Percentiles rank a stretch among this genome's conserved stretches.
phyloP scores from a whole-genome alignment of 2,329 filamentous ascomycete species.

The Penicillium sp. region DNA sequence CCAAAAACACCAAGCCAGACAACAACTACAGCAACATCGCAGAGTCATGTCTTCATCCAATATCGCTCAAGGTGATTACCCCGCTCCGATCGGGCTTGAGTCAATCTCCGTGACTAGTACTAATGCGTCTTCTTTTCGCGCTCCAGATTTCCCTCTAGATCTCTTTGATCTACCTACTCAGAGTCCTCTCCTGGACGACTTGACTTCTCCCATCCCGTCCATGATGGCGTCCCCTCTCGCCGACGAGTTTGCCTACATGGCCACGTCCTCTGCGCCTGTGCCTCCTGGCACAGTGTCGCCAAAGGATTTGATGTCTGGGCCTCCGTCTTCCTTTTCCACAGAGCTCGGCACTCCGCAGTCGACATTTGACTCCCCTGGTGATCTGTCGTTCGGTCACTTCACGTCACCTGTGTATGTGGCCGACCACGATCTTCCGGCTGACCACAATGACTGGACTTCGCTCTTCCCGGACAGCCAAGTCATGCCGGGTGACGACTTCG shows the following conservation, averaged over 20 bases:
- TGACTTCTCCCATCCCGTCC: slow-evolving; percentile 22
- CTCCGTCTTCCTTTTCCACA: slow-evolving; percentile 77
- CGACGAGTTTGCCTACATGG: slow-evolving; percentile 32
- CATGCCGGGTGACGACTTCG: slow-evolving; percentile 26
- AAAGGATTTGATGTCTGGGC: slow-evolving; percentile 75
- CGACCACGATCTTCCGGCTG: slow-evolving; percentile 52
- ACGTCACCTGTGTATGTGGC: slow-evolving; percentile 72
- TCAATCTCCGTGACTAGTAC: slow-evolving; percentile 1
- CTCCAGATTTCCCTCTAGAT: slow-evolving; percentile 13
- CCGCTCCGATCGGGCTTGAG: slow-evolving; percentile 26
- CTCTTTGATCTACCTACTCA: slow-evolving; percentile 12
- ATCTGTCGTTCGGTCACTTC: slow-evolving; percentile 61
- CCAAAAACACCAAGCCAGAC: slow-evolving; percentile 4
- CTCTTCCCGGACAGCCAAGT: slow-evolving; percentile 43
- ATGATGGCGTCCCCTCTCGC: slow-evolving; percentile 18
- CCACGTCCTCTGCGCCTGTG: slow-evolving; percentile 27
- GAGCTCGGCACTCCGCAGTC: slow-evolving; percentile 74
- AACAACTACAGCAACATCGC: slow-evolving; percentile 23
- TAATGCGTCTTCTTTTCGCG: background rate
- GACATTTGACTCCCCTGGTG: slow-evolving; percentile 64
- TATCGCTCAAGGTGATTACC: slow-evolving; percentile 33
- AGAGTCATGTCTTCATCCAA: slow-evolving; percentile 39
- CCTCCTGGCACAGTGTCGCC: slow-evolving; percentile 70
- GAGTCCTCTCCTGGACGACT: slow-evolving; percentile 12
- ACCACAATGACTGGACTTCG: slow-evolving; percentile 63